Conservation (phyloP, 2,329 filamentous ascomycete species). For the Aspergillus neoniger region DNA sequence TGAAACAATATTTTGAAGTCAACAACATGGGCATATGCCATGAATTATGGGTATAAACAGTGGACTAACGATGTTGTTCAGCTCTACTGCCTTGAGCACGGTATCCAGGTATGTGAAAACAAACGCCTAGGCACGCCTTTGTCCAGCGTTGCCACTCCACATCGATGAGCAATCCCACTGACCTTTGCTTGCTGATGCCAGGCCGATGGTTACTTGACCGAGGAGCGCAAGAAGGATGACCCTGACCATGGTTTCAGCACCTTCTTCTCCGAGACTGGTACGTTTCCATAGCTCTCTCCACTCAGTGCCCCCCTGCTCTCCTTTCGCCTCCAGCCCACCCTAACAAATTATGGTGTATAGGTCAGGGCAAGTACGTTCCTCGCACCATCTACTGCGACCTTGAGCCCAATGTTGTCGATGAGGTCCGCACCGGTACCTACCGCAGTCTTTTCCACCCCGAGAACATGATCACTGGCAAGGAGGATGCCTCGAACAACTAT, state of each 20-base stretch:
- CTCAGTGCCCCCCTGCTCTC: not conserved
- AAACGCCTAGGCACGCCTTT: not conserved
- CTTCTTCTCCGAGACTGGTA: slow-evolving; percentile 99
- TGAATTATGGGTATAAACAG: slow-evolving; percentile 11
- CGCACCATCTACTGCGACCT: slow-evolving; percentile 99
- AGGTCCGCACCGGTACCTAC: slow-evolving; percentile 97
- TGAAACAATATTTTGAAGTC: slow-evolving; percentile 4
- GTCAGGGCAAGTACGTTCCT: slow-evolving; percentile 97
- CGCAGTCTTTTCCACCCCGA: slow-evolving; percentile 97
- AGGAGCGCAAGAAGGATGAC: slow-evolving; percentile 91
- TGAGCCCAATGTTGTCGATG: slow-evolving; percentile 98
- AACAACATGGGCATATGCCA: slow-evolving; percentile 3
- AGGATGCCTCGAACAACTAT: slow-evolving; percentile 99
- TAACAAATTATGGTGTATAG: slow-evolving; percentile 50
- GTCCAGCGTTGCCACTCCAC: not conserved
- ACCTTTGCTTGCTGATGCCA: slow-evolving; percentile 45
- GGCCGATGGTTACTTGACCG: slow-evolving; percentile 98
- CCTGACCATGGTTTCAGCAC: slow-evolving; percentile 99
- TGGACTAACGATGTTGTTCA: slow-evolving; percentile 51
- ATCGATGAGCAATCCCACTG: slow-evolving; percentile 17
- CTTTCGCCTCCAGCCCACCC: slow-evolving; percentile 15
- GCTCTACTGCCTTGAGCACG: slow-evolving; percentile 99
- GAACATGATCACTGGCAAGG: slow-evolving; percentile 99
- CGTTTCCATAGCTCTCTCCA: slow-evolving; percentile 27
- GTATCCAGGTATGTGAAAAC: slow-evolving; percentile 78